Evolutionary conservation across 2,329 filamentous ascomycete genomes (phyloP), one percentile per base, ranked within the genome.

Genomic region (Aspergillus latus): DNA sequence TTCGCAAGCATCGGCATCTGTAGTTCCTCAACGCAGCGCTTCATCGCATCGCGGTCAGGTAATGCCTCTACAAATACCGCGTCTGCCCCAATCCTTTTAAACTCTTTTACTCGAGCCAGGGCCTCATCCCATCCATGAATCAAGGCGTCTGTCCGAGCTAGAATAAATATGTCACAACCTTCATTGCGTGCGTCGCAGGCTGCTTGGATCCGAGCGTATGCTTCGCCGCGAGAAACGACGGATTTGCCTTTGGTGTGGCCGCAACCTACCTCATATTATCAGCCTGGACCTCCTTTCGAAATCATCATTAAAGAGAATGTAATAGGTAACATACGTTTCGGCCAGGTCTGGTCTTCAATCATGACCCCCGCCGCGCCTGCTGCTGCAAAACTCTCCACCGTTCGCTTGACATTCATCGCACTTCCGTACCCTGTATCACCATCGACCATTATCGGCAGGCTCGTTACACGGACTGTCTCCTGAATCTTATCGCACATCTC

Each of bases 301-400:
- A 32, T 11, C 9, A 6, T n/a, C n/a, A 36, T 6, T 11, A 3
- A 36, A 6, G 10, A 36, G 34, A 36, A 5, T 10, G n/a, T 5
- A 36, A 2, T 11, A 16, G 29, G 7, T 26, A 5, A 44, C 72
- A 60, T 53, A 80, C 78, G 64, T 54, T 80, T 80, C 5, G 78
- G 77, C 77, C 77, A 80, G 0, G 74, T 77, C 58, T 80, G 78
- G 52, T 80, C 77, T 54, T 80, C 78, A 53, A 80, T 77, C 75
- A 74, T 74, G 10, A 73, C 56, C 0, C 72, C 71, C 4, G 71
- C 71, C 1, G 71, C 70, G 0, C 70, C 76, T 1, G 77, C 77
- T 4, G 65, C 59, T 0, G 77, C 77, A 61, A 74, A 80, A 5
- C 67, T 68, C 59, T 79, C 71, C 2, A 80, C 78, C 0, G 78